Conservation (phyloP, 1,284 basidiomycete species). For the Moesziomyces parantarcticus region DNA sequence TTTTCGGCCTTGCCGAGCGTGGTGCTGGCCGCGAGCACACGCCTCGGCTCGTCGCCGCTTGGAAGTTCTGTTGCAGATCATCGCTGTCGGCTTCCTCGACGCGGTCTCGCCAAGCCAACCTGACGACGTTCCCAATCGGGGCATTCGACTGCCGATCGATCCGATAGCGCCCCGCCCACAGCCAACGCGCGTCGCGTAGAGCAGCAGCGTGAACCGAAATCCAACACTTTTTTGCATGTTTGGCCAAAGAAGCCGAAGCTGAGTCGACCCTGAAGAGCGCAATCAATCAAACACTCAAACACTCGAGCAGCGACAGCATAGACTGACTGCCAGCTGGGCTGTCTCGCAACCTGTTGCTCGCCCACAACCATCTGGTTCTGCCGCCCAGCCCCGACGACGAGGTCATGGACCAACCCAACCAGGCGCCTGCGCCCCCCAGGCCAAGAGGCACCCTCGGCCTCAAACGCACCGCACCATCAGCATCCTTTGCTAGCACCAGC, state of each 20-base stretch:
- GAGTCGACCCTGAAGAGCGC: not conserved
- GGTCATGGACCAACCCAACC: conserved; percentile 11
- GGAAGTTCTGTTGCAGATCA: conserved; percentile 21
- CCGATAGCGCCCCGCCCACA: not conserved
- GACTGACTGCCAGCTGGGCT: too few species aligned
- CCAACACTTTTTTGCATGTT: conserved; percentile 7
- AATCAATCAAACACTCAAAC: not conserved
- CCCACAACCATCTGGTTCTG: too few species aligned
- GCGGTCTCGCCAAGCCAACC: too few species aligned
- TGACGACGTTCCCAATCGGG: too few species aligned
- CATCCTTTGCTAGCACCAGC: conserved; percentile 1
- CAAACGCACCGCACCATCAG: conserved; percentile 17
- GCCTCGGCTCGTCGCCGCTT: conserved; percentile 9
- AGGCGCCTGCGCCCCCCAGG: conserved; percentile 15
- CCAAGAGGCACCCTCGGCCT: conserved; percentile 34
- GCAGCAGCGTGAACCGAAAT: not conserved
- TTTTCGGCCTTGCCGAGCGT: conserved; percentile 14
- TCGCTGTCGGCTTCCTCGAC: conserved; percentile 1
- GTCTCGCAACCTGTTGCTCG: too few species aligned
- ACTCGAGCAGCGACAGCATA: not conserved
- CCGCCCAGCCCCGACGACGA: too few species aligned
- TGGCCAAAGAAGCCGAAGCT: not conserved
- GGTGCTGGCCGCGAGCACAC: not conserved
- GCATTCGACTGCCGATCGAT: conserved; percentile 1
- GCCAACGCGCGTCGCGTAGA: conserved; percentile 32